Evolutionary conservation across 257 asterid genomes (phyloP), one percentile per base, ranked within the genome.

Genomic region (Salvia miltiorrhiza): DNA sequence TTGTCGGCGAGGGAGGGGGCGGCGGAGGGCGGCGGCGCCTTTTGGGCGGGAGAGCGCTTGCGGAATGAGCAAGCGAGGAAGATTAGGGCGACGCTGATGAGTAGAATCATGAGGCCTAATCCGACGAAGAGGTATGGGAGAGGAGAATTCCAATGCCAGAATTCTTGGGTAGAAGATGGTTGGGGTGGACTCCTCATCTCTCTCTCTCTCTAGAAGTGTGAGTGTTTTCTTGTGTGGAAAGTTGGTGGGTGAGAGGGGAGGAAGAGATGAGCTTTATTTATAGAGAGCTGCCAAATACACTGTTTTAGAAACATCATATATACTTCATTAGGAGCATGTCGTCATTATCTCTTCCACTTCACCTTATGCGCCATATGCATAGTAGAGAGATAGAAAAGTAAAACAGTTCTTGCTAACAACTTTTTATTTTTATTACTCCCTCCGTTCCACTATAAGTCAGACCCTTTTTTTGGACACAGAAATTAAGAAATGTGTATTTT

Each of bases 121-220:
- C 93, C 82, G 0, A 79, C 75, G 24, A 88, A 89, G 0, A 91
- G 83, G 67, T 89, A 91, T 0, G 97, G 97, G 62, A 91, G 59
- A 44, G 97, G 97, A 16, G 97, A 91, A 41, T 71, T 80, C 91
- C 83, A 80, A 55, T 69, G 76, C 97, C 96, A 87, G 11, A 79
- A 76, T 23, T 69, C 7, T n/a, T 61, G 7, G 19, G 6, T 23
- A 0, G 58, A 19, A 10, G 70, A 40, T 5, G 2, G 0, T 60
- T 8, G 23, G 0, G 58, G 71, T 75, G 39, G 62, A 1, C 70
- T 72, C 64, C 78, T 72, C 88, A 84, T 80, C 7, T 52, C 65
- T 55, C 52, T 52, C 57, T 57, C 70, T 71, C 33, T 63, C 35
- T 57, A 24, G 30, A 24, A 3, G 5, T 70, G 43, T 39, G 47